Base-by-base conservation (phyloP, 176 grass and related monocot species). In the Avena atlantica region DNA sequence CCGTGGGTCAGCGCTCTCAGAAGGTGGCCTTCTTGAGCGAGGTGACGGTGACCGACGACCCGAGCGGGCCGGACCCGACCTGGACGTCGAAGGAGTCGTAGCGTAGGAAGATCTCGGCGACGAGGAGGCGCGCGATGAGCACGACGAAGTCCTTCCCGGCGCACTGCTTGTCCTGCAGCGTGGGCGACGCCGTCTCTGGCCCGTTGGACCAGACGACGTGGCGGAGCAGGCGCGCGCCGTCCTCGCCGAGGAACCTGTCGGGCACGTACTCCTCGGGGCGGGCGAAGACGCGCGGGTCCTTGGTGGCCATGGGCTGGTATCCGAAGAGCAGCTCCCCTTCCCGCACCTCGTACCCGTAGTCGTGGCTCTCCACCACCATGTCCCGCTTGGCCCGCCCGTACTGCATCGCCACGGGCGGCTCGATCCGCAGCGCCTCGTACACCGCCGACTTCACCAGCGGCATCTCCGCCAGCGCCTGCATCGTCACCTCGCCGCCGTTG, bases 281-380 rank as follows among this genome's bases (percentile, higher is more conserved):
- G 13, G 89, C 89, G 87, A 99, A 99, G 13, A 99, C 92, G 67
- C 89, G 84, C 78, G 97, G 70, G 89, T 99, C 97, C 91, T 88
- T 94, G 67, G 97, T 99, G 21, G 94, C 97, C 92, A 99, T 97
- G 51, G 94, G 97, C 90, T 99, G 97, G 90, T 99, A 99, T 1
- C 97, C 97, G 74, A 99, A 99, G 52, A 99, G 90, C 92, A 99
- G 90, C 91, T 99, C 97, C 45, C 97, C 97, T 16, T 88, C 87
- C 12, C 94, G 81, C 50, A 99, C 97, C 85, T 97, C 89, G 89
- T 87, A 99, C 4, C 90, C 92, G 23, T 92, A 89, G 90, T 97
- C 94, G 61, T 99, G 97, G 89, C 97, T 99, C 79, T 94, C 89
- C 76, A 99, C 86, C 85, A 99, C 97, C 89, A 99, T 85, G 89